Base-by-base conservation (phyloP, 495 filamentous ascomycete genomes). In the Aspergillus leporis region DNA sequence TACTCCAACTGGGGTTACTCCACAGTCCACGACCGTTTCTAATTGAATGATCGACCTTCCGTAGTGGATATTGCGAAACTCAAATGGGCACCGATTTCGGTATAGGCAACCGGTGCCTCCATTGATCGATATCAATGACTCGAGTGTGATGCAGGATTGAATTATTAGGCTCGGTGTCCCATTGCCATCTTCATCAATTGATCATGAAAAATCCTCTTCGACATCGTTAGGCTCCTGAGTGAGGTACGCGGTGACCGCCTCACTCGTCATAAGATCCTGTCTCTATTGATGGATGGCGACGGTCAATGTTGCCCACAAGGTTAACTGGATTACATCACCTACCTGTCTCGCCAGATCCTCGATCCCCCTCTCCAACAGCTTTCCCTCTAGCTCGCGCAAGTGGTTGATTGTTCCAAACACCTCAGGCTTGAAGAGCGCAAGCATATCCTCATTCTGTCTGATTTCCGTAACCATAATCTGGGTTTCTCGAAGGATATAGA, bases 261-360 rank as follows among this genome's bases (percentile, higher is more conserved):
- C 58, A 23, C 74, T 81, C n/a, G 70, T 57, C 52, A 82, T 63
- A 32, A 85, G 58, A 21, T 73, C 56, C 22, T 66, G 65, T 70
- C 70, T 77, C 79, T 81, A 59, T 8, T 25, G 32, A 49, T 49
- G 3, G 8, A 19, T 19, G 9, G n/a, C 14, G 5, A 7, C 16
- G 50, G 28, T 47, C 7, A 47, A 14, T 47, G 21, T 47, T 47
- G 19, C 10, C 12, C 8, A 47, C 31, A 50, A 48, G 14, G 5
- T 51, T 45, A 12, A 43, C 0, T 53, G 12, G 30, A 18, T 49
- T 40, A 46, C 4, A 55, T 19, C 5, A 63, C 71, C 76, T 77
- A 92, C 90, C 85, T 90, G 75, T 34, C 80, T 69, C 59, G 85
- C 82, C 30, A 93, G 74, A 32, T 76, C 67, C 36, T 78, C 65